Percentiles rank a stretch among this genome's conserved stretches.
These are phyloP conservation scores for Globisporangium solare DNA, from an alignment of 352 stramenopile species.

Conservation along the genomic window DNA sequence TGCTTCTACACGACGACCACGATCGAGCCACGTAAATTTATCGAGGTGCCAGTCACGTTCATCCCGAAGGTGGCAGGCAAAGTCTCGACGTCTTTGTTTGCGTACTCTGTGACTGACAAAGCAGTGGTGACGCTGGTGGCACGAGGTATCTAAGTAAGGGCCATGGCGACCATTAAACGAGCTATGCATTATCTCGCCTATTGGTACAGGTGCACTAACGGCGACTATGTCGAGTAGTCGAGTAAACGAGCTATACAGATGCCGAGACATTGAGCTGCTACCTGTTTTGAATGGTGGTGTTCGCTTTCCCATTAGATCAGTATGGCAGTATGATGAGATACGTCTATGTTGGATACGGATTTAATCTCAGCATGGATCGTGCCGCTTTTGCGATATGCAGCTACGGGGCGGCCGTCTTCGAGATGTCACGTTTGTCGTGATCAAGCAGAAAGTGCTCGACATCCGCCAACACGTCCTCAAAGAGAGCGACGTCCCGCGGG, in stretches of 20 bases:
- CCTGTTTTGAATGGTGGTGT: slow-evolving; percentile 4
- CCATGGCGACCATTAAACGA: neutral
- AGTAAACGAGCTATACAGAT: too few relatives aligned
- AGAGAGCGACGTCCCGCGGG: slow-evolving; percentile 66
- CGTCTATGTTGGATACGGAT: slow-evolving; percentile 11
- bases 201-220: too few relatives aligned
- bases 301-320: slow-evolving; percentile 2
- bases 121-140: slow-evolving; percentile 76
- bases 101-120: slow-evolving; percentile 77
- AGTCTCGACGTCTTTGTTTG: slow-evolving; percentile 76
- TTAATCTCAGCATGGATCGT: neutral
- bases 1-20: slow-evolving; percentile 73
- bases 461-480: slow-evolving; percentile 67
- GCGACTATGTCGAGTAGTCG: too few relatives aligned
- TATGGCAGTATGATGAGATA: neutral
- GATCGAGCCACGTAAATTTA: slow-evolving; percentile 81
- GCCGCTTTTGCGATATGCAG: slow-evolving; percentile 9
- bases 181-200: too few relatives aligned
- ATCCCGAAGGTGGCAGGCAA: slow-evolving; percentile 74
- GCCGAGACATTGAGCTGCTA: neutral
- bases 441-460: slow-evolving; percentile 67
- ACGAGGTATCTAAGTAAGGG: slow-evolving; percentile 47
- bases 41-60: slow-evolving; percentile 76
- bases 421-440: slow-evolving; percentile 36
- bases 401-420: slow-evolving; percentile 15